These are phyloP conservation scores for Celoporthe dispersa DNA, from an alignment of 2,329 filamentous ascomycete species.

Conservation along the genomic window DNA sequence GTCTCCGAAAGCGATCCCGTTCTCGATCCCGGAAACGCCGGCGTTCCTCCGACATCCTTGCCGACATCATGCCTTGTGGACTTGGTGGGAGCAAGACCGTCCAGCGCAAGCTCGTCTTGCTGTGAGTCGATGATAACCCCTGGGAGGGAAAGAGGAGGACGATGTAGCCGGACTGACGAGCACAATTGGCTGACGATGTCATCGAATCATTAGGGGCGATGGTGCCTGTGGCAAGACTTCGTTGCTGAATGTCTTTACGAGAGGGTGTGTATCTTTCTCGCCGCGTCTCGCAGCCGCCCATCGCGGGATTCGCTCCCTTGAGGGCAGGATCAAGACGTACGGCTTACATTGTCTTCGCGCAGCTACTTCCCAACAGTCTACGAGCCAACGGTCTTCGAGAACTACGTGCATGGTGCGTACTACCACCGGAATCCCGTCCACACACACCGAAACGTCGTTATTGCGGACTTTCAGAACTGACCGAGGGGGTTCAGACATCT, in stretches of 20 bases:
- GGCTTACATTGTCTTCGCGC: slow-evolving; percentile 15
- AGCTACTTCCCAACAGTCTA: slow-evolving; percentile 98
- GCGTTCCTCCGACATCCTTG: background rate
- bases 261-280: slow-evolving; percentile 69
- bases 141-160: background rate
- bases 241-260: slow-evolving; percentile 95
- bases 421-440: background rate
- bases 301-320: too few relatives aligned
- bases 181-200: slow-evolving; percentile 19
- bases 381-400: slow-evolving; percentile 97
- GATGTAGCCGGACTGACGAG: background rate
- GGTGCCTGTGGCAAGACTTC: slow-evolving; percentile 98
- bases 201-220: slow-evolving; percentile 69
- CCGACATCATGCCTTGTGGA: slow-evolving; percentile 25
- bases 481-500: slow-evolving; percentile 72
- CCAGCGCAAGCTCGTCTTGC: slow-evolving; percentile 93
- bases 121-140: slow-evolving; percentile 60
- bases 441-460: background rate
- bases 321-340: background rate
- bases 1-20: background rate
- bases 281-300: background rate
- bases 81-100: slow-evolving; percentile 66
- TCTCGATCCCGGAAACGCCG: background rate
- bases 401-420: slow-evolving; percentile 89
- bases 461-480: background rate